These are phyloP conservation scores for Saitozyma podzolica DNA, from an alignment of 768 basidiomycete genomes.

Conservation along the genomic window DNA sequence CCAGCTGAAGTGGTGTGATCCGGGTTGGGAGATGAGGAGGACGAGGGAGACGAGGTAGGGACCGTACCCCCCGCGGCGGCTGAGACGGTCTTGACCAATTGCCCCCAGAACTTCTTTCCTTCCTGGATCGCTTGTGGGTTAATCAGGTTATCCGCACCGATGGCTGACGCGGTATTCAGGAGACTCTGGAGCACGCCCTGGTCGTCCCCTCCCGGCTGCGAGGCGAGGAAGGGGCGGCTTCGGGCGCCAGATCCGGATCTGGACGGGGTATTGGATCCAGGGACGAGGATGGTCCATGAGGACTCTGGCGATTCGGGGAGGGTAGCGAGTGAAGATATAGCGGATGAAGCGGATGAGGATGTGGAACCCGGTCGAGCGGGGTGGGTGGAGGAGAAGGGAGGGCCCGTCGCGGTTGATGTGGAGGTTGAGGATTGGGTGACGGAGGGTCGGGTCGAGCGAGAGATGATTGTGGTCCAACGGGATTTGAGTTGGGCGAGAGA, in stretches of 20 bases:
- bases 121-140: constrained; percentile 26
- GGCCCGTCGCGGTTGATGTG: neutral
- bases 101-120: constrained; percentile 40
- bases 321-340: neutral
- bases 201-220: neutral
- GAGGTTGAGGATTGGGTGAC: constrained; percentile 1
- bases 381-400: constrained; percentile 4
- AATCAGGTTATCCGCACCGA: constrained; percentile 11
- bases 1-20: too few species aligned
- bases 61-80: constrained; percentile 44
- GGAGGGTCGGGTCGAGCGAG: constrained; percentile 21
- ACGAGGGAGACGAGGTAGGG: constrained; percentile 4
- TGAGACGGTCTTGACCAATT: constrained; percentile 38
- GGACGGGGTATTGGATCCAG: neutral
- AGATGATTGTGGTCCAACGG: constrained; percentile 39
- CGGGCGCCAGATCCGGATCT: neutral
- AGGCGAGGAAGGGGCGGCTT: neutral
- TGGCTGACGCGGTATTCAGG: constrained; percentile 10
- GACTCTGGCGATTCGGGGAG: neutral
- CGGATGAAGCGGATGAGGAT: constrained; percentile 1
- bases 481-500: constrained; percentile 36
- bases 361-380: neutral
- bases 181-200: constrained; percentile 10
- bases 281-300: neutral
- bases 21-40: too few species aligned